A percentile compares a stretch with the other conserved stretches of the same genome.
These are phyloP conservation scores for Canariomyces notabilis DNA, from an alignment of 2,329 filamentous ascomycete species.

Conservation along the genomic window DNA sequence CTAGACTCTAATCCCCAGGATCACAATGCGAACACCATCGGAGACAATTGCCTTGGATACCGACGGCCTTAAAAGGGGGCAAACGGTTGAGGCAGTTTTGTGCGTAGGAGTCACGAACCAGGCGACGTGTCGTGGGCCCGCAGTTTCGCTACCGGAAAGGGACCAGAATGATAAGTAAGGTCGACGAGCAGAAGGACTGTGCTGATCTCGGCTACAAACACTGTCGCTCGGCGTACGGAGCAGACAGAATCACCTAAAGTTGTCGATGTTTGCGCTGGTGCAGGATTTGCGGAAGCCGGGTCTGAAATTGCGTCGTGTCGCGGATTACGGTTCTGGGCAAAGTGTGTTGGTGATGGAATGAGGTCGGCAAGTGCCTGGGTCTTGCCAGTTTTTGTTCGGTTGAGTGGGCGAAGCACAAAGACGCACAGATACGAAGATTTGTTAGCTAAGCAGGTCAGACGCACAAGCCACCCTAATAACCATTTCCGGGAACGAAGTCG, in stretches of 20 bases:
- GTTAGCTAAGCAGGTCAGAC: background rate
- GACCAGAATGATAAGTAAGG: no score
- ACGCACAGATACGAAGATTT: background rate
- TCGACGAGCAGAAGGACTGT: background rate
- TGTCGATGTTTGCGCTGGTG: background rate
- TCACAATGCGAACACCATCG: constrained; percentile 17
- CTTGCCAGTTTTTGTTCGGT: background rate
- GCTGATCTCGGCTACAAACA: background rate
- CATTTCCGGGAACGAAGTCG: no score
- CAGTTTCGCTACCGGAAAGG: background rate
- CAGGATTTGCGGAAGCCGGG: background rate
- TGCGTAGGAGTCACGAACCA: background rate
- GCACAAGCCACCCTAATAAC: background rate
- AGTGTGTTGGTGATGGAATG: background rate
- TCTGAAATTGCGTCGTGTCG: no score
- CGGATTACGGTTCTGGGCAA: background rate
- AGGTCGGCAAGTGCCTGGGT: no score
- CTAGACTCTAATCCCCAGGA: constrained; percentile 5
- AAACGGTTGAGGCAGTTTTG: background rate
- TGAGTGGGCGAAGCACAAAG: background rate
- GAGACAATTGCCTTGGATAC: constrained; percentile 6
- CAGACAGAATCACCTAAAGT: background rate
- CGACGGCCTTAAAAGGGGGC: background rate
- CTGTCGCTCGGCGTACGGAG: background rate
- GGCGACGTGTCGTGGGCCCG: background rate